A percentile compares a stretch with the other conserved stretches of the same genome.
phyloP scores from a whole-genome alignment of 371 early-diverging fungal genomes.

The Mucor ambiguus region DNA sequence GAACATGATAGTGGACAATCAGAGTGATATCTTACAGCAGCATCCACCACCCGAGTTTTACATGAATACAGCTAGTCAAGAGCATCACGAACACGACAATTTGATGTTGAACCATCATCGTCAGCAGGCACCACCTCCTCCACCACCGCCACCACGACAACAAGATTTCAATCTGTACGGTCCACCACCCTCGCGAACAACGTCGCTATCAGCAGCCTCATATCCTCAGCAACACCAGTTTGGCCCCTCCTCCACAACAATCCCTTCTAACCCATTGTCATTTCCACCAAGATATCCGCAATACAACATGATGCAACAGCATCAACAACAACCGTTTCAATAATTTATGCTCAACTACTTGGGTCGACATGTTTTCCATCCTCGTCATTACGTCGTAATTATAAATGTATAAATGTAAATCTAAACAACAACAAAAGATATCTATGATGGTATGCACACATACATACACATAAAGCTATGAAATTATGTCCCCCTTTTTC shows the following conservation, averaged over 20 bases:
- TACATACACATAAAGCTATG: background rate
- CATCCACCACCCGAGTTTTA: background rate
- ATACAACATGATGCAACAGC: slow-evolving; percentile 10
- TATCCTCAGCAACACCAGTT: background rate
- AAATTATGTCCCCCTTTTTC: background rate
- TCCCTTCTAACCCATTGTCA: background rate
- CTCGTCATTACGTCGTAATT: background rate
- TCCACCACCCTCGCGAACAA: background rate
- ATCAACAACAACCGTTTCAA: slow-evolving; percentile 12
- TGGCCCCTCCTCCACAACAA: background rate
- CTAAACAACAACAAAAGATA: background rate
- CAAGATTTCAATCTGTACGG: background rate
- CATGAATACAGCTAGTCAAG: background rate
- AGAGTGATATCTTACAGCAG: background rate
- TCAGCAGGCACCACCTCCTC: background rate
- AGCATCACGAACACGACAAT: background rate
- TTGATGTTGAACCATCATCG: background rate
- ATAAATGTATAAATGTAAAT: slow-evolving; percentile 1
- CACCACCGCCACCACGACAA: background rate
- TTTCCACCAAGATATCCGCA: background rate
- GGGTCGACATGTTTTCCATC: background rate
- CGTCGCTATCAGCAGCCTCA: background rate
- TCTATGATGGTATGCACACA: background rate
- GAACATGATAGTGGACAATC: background rate
- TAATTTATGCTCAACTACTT: slow-evolving; percentile 3